These are phyloP conservation scores for Puccinia hordei DNA, from an alignment of 1,284 basidiomycete species.

Conservation along the genomic window DNA sequence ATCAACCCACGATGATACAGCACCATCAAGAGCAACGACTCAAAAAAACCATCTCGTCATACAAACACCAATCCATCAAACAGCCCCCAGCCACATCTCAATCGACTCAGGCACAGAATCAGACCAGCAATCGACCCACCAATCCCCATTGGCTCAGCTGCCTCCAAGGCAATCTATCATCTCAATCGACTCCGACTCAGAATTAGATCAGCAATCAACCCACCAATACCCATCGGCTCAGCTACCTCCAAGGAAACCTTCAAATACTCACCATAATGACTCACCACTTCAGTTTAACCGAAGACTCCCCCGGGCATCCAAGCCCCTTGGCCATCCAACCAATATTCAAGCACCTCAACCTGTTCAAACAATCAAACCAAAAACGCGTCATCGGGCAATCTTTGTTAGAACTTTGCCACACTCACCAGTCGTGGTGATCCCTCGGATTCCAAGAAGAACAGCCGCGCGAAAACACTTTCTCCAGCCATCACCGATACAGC, in stretches of 20 bases:
- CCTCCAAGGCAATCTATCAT: neutral
- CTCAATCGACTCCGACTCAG: neutral
- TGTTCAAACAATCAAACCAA: neutral
- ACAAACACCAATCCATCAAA: neutral
- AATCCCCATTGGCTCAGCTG: neutral
- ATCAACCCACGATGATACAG: neutral
- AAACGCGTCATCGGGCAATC: neutral
- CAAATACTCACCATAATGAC: neutral
- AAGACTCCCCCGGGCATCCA: neutral
- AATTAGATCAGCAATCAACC: neutral
- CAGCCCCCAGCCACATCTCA: neutral
- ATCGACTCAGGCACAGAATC: neutral
- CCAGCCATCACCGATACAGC: neutral
- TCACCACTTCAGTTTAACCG: neutral
- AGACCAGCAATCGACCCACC: neutral
- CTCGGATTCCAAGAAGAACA: neutral
- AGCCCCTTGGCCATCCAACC: neutral
- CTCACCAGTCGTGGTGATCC: slow-evolving; percentile 14
- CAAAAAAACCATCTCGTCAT: too few relatives aligned
- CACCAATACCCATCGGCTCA: neutral
- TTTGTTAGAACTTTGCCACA: slow-evolving; percentile 18
- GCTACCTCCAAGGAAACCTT: neutral
- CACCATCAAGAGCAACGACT: neutral
- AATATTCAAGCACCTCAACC: neutral
- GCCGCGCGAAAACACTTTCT: neutral